Evolutionary conservation across 1,139 yeast species (phyloP).

Genomic region (Debaryomyces coudertii): DNA sequence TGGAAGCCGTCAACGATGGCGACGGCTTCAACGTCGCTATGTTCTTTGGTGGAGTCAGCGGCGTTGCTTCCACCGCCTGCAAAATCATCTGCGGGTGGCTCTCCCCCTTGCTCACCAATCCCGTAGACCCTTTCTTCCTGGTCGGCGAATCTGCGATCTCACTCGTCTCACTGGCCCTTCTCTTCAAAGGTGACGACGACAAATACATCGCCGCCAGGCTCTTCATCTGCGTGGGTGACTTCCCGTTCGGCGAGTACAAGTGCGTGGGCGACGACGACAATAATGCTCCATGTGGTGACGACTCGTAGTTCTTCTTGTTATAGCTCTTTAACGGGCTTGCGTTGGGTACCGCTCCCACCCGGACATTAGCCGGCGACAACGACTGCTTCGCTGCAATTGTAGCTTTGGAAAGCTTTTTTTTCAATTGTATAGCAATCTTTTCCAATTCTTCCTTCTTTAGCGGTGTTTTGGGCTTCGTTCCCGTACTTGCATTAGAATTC

Average conservation of each 20-base stretch:
- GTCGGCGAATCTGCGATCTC: conserved; percentile 35
- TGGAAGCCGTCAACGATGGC: conserved; percentile 30
- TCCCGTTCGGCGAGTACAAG: conserved; percentile 45
- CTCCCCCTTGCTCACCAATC: conserved; percentile 2
- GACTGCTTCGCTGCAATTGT: conserved; percentile 51
- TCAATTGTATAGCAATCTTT: conserved; percentile 49
- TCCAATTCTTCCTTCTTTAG: conserved; percentile 51
- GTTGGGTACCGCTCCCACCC: conserved; percentile 20
- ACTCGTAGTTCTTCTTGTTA: conserved; percentile 24
- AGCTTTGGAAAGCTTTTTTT: conserved; percentile 47
- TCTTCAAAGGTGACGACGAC: conserved; percentile 38
- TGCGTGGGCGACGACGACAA: conserved; percentile 37
- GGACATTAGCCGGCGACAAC: conserved; percentile 29
- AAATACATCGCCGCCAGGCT: conserved; percentile 40
- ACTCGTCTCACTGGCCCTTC: conserved; percentile 12
- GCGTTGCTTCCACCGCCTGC: conserved; percentile 33
- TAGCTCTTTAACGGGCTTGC: conserved; percentile 39
- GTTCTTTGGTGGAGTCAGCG: conserved; percentile 31
- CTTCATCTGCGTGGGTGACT: conserved; percentile 47
- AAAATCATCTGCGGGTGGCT: conserved; percentile 45
- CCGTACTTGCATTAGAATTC: conserved; percentile 5
- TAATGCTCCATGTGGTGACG: conserved; percentile 21
- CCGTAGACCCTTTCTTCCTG: conserved; percentile 30
- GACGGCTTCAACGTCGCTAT: conserved; percentile 38
- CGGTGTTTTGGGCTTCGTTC: conserved; percentile 36